phyloP scores from a whole-genome alignment of 2,329 filamentous ascomycete species.

The Monosporascus sp. region DNA sequence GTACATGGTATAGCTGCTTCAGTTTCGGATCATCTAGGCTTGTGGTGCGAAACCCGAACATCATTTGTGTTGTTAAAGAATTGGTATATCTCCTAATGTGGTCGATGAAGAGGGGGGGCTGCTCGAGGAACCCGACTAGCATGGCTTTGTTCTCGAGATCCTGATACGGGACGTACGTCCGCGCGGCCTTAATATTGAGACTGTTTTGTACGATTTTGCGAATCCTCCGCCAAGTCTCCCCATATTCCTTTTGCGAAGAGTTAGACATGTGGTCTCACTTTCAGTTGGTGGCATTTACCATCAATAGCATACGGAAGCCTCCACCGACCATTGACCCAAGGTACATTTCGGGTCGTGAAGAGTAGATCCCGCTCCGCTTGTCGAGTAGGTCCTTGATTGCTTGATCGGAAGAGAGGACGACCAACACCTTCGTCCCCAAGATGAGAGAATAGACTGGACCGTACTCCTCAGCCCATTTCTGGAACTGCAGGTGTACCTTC shows the following conservation, averaged over 20 bases:
- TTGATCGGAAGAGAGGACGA: constrained; percentile 41
- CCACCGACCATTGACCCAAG: constrained; percentile 32
- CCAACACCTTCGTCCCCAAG: constrained; percentile 40
- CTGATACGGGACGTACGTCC: constrained; percentile 50
- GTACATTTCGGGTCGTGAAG: constrained; percentile 37
- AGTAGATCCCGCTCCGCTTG: constrained; percentile 45
- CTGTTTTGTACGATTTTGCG: constrained; percentile 38
- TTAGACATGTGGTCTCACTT: neutral
- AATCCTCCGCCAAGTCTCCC: constrained; percentile 29
- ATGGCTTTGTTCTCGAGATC: constrained; percentile 48
- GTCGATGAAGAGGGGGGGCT: constrained; percentile 32
- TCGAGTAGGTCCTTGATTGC: constrained; percentile 49
- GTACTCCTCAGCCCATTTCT: constrained; percentile 49
- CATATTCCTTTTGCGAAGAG: constrained; percentile 22
- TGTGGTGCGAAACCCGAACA: constrained; percentile 37
- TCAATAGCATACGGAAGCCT: constrained; percentile 10
- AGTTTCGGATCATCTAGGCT: constrained; percentile 34
- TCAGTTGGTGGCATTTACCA: constrained; percentile 6
- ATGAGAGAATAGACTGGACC: constrained; percentile 48
- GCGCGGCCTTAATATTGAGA: constrained; percentile 41
- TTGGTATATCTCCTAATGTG: constrained; percentile 41
- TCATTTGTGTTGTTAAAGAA: constrained; percentile 40
- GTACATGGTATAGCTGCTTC: neutral
- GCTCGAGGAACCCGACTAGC: constrained; percentile 39
- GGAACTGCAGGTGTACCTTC: constrained; percentile 40